Evolutionary conservation across 257 asterid genomes (phyloP).

Genomic region (Nicotiana sylvestris): DNA sequence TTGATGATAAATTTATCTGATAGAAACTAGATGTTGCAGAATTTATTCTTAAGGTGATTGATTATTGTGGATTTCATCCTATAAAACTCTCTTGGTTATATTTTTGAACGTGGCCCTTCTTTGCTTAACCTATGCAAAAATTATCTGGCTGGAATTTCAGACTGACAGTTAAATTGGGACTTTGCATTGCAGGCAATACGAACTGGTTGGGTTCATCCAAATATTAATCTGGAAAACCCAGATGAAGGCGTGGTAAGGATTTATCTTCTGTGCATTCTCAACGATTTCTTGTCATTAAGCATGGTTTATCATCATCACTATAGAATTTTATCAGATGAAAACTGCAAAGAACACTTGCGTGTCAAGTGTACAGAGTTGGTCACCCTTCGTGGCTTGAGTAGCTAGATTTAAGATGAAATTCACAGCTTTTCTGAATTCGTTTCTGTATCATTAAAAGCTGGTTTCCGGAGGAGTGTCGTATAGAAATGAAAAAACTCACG

Average conservation of each 20-base stretch:
- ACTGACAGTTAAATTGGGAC: conserved; percentile 7
- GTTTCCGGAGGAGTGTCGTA: neutral
- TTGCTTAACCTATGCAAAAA: neutral
- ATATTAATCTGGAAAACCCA: conserved; percentile 46
- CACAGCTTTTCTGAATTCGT: neutral
- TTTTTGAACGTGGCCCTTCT: neutral
- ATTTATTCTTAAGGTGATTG: neutral
- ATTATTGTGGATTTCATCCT: neutral
- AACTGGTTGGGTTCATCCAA: conserved; percentile 56
- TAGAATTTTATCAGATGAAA: neutral
- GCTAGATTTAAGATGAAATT: conserved; percentile 6
- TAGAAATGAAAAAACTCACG: neutral
- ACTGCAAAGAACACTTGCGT: conserved; percentile 2
- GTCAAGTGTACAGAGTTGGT: neutral
- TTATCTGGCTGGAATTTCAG: neutral
- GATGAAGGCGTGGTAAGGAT: conserved; percentile 36
- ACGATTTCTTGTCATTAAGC: neutral
- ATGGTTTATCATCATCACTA: neutral
- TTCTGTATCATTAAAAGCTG: neutral
- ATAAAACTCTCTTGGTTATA: neutral
- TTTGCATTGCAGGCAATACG: conserved; percentile 36
- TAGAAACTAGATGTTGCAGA: conserved; percentile 1
- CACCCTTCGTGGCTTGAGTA: neutral
- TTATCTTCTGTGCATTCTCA: neutral
- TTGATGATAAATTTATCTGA: neutral